Base-by-base conservation (phyloP, 495 filamentous ascomycete genomes). In the Penicillium dipodomyicola region DNA sequence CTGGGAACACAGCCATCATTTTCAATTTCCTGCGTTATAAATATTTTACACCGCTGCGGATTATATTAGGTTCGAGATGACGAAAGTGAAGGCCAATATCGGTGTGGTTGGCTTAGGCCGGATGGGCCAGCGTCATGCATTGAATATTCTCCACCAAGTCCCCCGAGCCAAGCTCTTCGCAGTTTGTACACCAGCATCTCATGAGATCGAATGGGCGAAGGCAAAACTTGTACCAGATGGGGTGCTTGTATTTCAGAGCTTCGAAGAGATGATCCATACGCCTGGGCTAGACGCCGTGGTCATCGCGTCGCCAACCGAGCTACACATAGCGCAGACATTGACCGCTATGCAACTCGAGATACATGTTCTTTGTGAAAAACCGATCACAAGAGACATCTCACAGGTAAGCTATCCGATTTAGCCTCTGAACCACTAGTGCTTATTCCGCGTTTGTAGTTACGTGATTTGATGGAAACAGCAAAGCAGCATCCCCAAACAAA, bases 331-430 rank as follows among this genome's bases (percentile, higher is more conserved):
- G 35, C 69, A 81, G 56, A 74, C 77, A 5, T 75, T 78, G 59
- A 73, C 76, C 37, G 78, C 80, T 12, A 81, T 83, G 39, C 67
- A 76, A 11, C 67, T 66, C 8, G 72, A 73, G 45, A 55, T 74
- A 35, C 80, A 82, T 44, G 78, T 82, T 43, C 67, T 82, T 17
- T 82, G 79, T 59, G 80, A 82, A 69, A 82, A 82, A 65, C 78
- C 78, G 0, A 54, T 81, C 17, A 68, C 37, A 14, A 40, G n/a
- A 17, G 14, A 40, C 2, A 40, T 14, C 3, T 14, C n/a, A 3
- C 29, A 30, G 29, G 29, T 30, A 30, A 30, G 9, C 11, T 2
- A 30, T 30, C 3, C 9, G 7, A 3, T 30, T 30, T 30, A 8
- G 8, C 9, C 29, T 23, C 22, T 0, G 22, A 23, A 23, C 22